Conservation (phyloP, 2,329 filamentous ascomycete genomes). For the Colletotrichum camelliae region DNA sequence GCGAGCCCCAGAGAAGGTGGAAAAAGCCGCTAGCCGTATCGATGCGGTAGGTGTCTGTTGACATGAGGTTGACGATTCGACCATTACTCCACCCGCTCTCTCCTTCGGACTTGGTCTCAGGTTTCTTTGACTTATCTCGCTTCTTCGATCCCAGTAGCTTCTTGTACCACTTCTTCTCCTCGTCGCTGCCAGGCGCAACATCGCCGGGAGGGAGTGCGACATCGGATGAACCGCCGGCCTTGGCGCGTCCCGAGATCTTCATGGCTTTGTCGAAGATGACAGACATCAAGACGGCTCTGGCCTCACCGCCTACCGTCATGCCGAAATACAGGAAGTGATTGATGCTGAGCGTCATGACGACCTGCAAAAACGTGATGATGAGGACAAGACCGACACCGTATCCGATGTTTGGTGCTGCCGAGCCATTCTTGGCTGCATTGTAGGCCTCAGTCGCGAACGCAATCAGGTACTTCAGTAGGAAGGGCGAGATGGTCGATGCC, state of each 20-base stretch:
- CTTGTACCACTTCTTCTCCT: not conserved
- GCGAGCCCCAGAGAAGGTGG: slow-evolving; percentile 88
- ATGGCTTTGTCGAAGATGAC: slow-evolving; percentile 92
- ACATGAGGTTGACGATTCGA: slow-evolving; percentile 90
- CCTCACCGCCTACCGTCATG: slow-evolving; percentile 87
- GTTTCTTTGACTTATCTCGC: slow-evolving; percentile 26
- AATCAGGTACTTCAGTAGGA: slow-evolving; percentile 84
- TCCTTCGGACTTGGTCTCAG: slow-evolving; percentile 30
- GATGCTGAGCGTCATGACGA: slow-evolving; percentile 78
- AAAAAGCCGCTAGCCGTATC: slow-evolving; percentile 88
- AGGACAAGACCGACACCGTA: slow-evolving; percentile 31
- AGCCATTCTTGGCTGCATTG: slow-evolving; percentile 26
- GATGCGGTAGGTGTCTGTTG: slow-evolving; percentile 90
- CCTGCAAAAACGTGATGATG: slow-evolving; percentile 81
- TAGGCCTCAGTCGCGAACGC: slow-evolving; percentile 83
- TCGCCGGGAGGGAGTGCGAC: slow-evolving; percentile 19
- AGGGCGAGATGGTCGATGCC: slow-evolving; percentile 82
- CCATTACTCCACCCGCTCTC: slow-evolving; percentile 81
- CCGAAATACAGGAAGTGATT: slow-evolving; percentile 95
- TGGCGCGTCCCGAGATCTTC: slow-evolving; percentile 86
- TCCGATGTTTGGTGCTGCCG: not conserved
- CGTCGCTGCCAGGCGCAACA: slow-evolving; percentile 30
- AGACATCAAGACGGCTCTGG: slow-evolving; percentile 80
- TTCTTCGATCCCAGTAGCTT: slow-evolving; percentile 39
- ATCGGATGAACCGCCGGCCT: slow-evolving; percentile 66